Evolutionary conservation across 805 yeast species (phyloP), one percentile per base, ranked within the genome.

Genomic region (Saccharomycopsis oosterbeekiorum): DNA sequence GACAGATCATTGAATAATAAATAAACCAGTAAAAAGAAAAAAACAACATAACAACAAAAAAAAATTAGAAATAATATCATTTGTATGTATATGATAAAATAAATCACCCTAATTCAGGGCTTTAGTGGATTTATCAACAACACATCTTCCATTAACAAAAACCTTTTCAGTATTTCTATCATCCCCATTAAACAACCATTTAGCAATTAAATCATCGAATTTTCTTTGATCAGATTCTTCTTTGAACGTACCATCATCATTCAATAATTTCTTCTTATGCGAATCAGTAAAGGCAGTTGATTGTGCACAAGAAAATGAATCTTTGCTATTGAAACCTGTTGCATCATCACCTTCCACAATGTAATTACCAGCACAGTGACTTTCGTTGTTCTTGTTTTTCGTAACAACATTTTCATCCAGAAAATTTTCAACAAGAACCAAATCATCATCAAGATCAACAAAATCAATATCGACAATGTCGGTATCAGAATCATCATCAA

Each of bases 111-210:
- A 29, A 3, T 29, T 24, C 21, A 47, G 14, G 14, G 53, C 24
- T 21, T 21, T 21, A 6, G 15, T 47, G 4, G 53, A 19, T 34
- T 80, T 81, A 63, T 77, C 74, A 9, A 81, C 74, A 29, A 88
- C 93, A 60, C 74, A 68, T 65, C 80, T 73, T 10, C 98, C 98
- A 68, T 84, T 83, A 50, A 92, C 92, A 88, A 89, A 94, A 15
- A 93, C 97, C 59, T 78, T 78, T 5, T 75, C 69, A 40, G 93
- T 84, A 70, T 94, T 94, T 69, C 98, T 80, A 71, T 94, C 97
- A 73, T 94, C 99, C 19, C 98, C 98, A 62, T 84, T 81, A 71
- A 90, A 94, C 9, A 93, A 75, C 99, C 99, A 94, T 71, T 90
- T 91, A 63, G 88, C 88, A 2, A 91, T 71, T 59, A 89, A 68